Percentiles rank a stretch among this genome's conserved stretches.
These are phyloP conservation scores for Aspergillus sclerotialis DNA, from an alignment of 2,329 filamentous ascomycete genomes.

Conservation along the genomic window DNA sequence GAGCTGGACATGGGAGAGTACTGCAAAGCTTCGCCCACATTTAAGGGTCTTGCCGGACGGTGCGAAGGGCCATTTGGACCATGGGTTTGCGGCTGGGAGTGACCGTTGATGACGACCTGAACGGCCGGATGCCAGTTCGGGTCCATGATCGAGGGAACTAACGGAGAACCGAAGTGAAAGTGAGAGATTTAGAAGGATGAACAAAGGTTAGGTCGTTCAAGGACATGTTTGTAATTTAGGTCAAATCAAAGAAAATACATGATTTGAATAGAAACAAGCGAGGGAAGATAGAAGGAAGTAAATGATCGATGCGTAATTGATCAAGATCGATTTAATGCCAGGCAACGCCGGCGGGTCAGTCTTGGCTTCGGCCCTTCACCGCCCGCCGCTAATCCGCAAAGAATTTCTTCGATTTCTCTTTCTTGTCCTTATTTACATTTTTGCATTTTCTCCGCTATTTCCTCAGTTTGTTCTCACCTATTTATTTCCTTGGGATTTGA, in stretches of 20 bases:
- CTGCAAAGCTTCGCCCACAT: constrained; percentile 41
- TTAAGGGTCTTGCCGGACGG: constrained; percentile 29
- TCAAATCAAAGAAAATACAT: not conserved
- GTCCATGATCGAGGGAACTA: constrained; percentile 28
- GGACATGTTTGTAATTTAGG: constrained; percentile 29
- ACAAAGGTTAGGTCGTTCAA: constrained; percentile 21
- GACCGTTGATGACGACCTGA: constrained; percentile 36
- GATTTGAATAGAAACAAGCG: constrained; percentile 1
- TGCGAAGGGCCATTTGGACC: constrained; percentile 19
- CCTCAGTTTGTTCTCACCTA: no score
- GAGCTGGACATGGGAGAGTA: constrained; percentile 46
- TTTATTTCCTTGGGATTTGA: no score
- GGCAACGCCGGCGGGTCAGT: no score
- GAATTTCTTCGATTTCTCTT: constrained; percentile 10
- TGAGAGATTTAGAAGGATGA: constrained; percentile 15
- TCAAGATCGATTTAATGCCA: no score
- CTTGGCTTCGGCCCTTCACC: constrained; percentile 18
- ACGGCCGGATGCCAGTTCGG: constrained; percentile 32
- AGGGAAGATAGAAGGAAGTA: constrained; percentile 5
- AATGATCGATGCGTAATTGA: not conserved
- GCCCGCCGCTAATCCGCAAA: constrained; percentile 16
- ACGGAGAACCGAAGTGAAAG: constrained; percentile 13
- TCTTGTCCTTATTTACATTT: not conserved
- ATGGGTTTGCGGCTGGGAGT: constrained; percentile 20
- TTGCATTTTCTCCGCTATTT: no score